Base-by-base conservation (phyloP, 2,329 filamentous ascomycete genomes). In the Aspergillus sp. region DNA sequence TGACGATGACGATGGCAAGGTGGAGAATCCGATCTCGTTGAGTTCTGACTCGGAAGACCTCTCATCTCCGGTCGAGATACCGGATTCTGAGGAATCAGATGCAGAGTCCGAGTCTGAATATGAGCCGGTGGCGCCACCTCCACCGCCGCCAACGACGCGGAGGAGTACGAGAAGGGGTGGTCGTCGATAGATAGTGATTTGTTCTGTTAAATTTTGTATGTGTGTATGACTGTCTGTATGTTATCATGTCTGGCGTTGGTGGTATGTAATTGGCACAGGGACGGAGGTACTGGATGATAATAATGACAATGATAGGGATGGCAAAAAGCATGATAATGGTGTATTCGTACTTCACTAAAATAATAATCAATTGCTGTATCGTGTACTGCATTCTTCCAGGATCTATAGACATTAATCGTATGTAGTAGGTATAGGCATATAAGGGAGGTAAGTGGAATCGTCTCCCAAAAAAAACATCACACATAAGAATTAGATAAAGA, bases 141-240 rank as follows among this genome's bases (percentile, higher is more conserved):
- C 49, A 8, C 23, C 44, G 39, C 68, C 65, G 8, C 63, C 55
- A 23, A 59, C 60, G 42, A 68, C 64, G 30, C 66, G 68, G 44
- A 62, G 70, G 52, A 70, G 66, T 38, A 71, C 64, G 27, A 66
- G 69, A 44, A 65, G 53, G n/a, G 8, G 52, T 64, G 44, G 61
- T 62, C 32, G 32, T 36, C 19, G 62, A 30, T 11, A 49, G 44
- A 17, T 49, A 8, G 10, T 21, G 5, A 2, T 23, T 23, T 23
- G 8, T 11, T 21, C 2, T 44, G 41, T 0, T 21, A 23, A 21
- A 0, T 23, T 27, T 1, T 3, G 0, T 0, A 21, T 44, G 41
- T 21, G 23, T 44, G 41, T 21, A 44, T 44, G 19, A 11, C 5
- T 23, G 17, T 11, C n/a, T 21, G 19, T 17, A 11, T 21, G 39